A percentile compares a stretch with the other conserved stretches of the same genome.
Conservation (phyloP, 2,329 filamentous ascomycete species). For the Sporothrix phasma region DNA sequence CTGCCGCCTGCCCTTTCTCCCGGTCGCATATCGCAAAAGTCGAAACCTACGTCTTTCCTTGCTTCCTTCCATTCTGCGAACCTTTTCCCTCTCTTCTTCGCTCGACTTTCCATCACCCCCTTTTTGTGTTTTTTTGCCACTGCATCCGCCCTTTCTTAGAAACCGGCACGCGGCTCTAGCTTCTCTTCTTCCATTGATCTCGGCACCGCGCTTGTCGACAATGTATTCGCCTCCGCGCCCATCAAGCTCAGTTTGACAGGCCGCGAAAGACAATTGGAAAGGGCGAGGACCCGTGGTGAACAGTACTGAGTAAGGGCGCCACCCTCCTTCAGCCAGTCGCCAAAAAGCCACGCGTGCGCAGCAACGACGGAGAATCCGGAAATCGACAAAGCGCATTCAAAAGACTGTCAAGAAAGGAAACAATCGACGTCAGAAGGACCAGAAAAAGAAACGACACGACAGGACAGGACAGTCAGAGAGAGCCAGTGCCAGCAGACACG, state of each 20-base stretch:
- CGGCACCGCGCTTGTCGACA: neutral
- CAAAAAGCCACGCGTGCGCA: neutral
- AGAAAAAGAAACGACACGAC: neutral
- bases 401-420: neutral
- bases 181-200: neutral
- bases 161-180: neutral
- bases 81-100: neutral
- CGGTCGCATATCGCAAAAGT: slow-evolving; percentile 6
- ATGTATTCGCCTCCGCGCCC: slow-evolving; percentile 5
- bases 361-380: slow-evolving; percentile 9
- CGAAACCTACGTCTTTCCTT: neutral
- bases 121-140: neutral
- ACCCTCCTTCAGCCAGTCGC: neutral
- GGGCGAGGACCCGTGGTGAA: neutral
- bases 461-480: neutral
- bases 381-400: neutral
- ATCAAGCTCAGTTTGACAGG: slow-evolving; percentile 4
- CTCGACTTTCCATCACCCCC: neutral
- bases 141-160: too few species aligned
- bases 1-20: neutral
- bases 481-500: too few species aligned
- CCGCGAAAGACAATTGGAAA: neutral
- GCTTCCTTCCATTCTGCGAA: neutral
- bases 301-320: slow-evolving; percentile 3
- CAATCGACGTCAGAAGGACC: neutral